Base-by-base conservation (phyloP, 306 rosid genomes). In the Cucurbita ficifolia region DNA sequence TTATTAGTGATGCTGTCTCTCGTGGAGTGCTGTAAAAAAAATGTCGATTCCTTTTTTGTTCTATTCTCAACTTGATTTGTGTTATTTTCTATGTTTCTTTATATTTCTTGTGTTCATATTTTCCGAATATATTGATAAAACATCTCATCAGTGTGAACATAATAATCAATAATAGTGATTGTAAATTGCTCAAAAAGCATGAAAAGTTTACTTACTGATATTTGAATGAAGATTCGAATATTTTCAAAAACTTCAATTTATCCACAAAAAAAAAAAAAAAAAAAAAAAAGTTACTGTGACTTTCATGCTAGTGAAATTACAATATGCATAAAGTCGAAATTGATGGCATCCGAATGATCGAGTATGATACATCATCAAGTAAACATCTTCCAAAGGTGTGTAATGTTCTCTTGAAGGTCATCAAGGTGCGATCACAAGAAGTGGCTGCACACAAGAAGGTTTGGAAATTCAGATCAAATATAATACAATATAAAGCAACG, bases 381-480 rank as follows among this genome's bases (percentile, higher is more conserved):
- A 70, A 58, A 69, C 57, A 48, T 13, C 21, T 46, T 68, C 40
- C 21, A 45, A 4, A 7, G 49, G 22, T 22, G 42, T 21, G 56
- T 70, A 16, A 70, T 29, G 54, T 42, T 35, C 72, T 69, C 43
- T 2, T 35, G 16, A 11, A 38, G 53, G 14, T 18, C 36, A 33
- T 76, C 73, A 76, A 49, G 78, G 78, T n/a, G 43, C 73, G 24
- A 76, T 76, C 73, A 63, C 78, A 63, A 76, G 48, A 46, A 76
- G 78, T 50, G 78, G 78, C 78, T 76, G 78, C 78, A 52, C 63
- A 36, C 3, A n/a, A 50, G 16, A 63, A 52, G 17, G 22, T 7
- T 22, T 13, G 1, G 9, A 5, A 39, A 22, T 74, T 73, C 16
- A 74, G 77, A 74, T 29, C 5, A 71, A 13, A 18, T 19, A 45